phyloP scores from a whole-genome alignment of 2,329 filamentous ascomycete genomes.

The Cordyceps cicadae region DNA sequence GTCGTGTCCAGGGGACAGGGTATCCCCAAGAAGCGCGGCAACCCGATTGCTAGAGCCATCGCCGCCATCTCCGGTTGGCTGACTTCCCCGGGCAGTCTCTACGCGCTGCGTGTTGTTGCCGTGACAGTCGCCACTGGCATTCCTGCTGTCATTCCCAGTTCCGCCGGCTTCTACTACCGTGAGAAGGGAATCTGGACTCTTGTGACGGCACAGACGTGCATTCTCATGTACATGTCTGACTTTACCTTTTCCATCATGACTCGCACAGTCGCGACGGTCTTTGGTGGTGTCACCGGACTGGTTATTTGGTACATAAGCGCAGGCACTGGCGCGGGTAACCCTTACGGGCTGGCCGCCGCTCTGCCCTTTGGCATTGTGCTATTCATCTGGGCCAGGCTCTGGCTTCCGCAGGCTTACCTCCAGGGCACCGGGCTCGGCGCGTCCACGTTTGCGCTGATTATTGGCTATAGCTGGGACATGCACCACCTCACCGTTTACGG shows the following conservation, averaged over 20 bases:
- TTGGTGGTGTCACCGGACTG: constrained; percentile 39
- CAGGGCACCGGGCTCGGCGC: constrained; percentile 25
- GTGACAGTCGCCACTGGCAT: constrained; percentile 37
- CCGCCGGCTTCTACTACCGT: constrained; percentile 42
- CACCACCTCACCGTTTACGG: constrained; percentile 35
- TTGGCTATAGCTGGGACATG: constrained; percentile 40
- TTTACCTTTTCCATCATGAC: constrained; percentile 38
- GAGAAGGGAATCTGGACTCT: constrained; percentile 45
- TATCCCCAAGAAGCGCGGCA: constrained; percentile 12
- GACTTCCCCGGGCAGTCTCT: constrained; percentile 34
- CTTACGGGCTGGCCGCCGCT: constrained; percentile 40
- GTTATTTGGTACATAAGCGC: constrained; percentile 44
- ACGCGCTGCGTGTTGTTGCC: constrained; percentile 38
- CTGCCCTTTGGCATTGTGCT: constrained; percentile 30
- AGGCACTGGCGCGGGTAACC: constrained; percentile 37
- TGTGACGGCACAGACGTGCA: constrained; percentile 41
- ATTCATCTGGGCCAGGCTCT: constrained; percentile 28
- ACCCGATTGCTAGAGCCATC: constrained; percentile 17
- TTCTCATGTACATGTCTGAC: constrained; percentile 43
- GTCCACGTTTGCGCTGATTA: constrained; percentile 33
- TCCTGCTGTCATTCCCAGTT: constrained; percentile 32
- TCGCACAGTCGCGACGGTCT: constrained; percentile 33
- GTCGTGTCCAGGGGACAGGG: constrained; percentile 4
- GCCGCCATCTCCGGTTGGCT: constrained; percentile 32
- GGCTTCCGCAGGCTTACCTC: constrained; percentile 21